Evolutionary conservation across 225 moss, liverwort and hornwort species (phyloP).

Genomic region (Sphagnum contortum): DNA sequence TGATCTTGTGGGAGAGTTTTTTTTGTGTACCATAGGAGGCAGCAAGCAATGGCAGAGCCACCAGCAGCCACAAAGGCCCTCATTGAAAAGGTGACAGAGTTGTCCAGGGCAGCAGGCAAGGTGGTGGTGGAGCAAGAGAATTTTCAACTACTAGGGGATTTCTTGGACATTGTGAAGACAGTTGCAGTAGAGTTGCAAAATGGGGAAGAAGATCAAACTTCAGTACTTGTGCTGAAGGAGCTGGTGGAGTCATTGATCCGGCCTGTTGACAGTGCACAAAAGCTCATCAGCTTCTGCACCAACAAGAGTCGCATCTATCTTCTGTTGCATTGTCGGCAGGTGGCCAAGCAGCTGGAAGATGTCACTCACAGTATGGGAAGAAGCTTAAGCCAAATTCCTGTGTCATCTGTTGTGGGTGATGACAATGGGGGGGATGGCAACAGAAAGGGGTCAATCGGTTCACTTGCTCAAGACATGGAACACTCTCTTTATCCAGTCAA

Average conservation of each 20-base stretch:
- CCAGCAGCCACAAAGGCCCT: constrained; percentile 33
- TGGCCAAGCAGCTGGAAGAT: constrained; percentile 72
- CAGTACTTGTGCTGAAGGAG: constrained; percentile 24
- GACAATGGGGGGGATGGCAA: constrained; percentile 30
- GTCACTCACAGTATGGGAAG: constrained; percentile 63
- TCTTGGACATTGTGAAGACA: constrained; percentile 41
- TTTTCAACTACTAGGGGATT: constrained; percentile 52
- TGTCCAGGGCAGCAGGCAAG: constrained; percentile 43
- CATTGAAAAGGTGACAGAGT: constrained; percentile 43
- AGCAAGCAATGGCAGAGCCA: constrained; percentile 18
- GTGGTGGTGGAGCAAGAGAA: constrained; percentile 61
- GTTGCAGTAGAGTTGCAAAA: constrained; percentile 41
- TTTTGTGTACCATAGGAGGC: constrained; percentile 18
- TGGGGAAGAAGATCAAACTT: constrained; percentile 10
- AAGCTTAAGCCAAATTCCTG: constrained; percentile 45
- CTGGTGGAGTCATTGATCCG: constrained; percentile 33
- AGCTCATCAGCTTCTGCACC: constrained; percentile 68
- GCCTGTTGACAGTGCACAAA: constrained; percentile 64
- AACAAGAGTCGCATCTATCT: constrained; percentile 81
- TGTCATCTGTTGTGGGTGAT: constrained; percentile 35
- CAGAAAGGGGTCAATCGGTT: constrained; percentile 48
- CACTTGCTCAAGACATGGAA: constrained; percentile 65
- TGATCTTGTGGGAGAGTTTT: too few relatives aligned
- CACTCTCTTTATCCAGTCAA: constrained; percentile 53
- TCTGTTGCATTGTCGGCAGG: constrained; percentile 76